Evolutionary conservation across 129 eudicot species (phyloP), one percentile per base, ranked within the genome.

Genomic region (Scalesia atractyloides): DNA sequence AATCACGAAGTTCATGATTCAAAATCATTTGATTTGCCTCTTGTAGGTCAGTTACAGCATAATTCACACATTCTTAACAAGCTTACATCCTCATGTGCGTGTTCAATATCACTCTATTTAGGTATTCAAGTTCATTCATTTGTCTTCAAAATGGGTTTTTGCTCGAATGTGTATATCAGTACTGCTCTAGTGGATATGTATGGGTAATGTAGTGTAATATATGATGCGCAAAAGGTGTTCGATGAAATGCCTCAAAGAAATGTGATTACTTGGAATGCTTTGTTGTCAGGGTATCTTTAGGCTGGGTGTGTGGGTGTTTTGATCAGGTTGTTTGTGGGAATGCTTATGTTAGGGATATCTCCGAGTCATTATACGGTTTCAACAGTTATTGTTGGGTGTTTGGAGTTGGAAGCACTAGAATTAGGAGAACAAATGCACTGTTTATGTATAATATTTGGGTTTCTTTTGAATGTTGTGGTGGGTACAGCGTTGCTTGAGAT

Each of bases 401-500:
- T 82, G 7, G 78, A 84, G 50, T 61, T 86, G 39, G 73, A 75
- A 16, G 64, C 64, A 8, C 8, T 37, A 22, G 74, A 33, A 33
- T 34, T 89, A 43, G 96, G 92, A 53, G 72, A 60, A 51, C 90
- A 84, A 51, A 67, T 84, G 56, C 90, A 86, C 13, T 72, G 85
- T 24, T 77, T 86, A 52, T 70, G 83, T 66, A 65, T 65, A 30
- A 88, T 79, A 79, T 41, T 5, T 11, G 87, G 95, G 49, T 69
- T 82, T 61, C 71, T 69, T 58, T 47, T 7, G 33, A 74, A 83
- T 62, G 76, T 80, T 56, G 82, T 76, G 72, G 92, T 81, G 33
- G 90, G 92, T 41, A 86, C 86, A 5, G 73, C 85, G 5, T 78
- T 86, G 82, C 67, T 90, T 73, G 85, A 87, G 51, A 85, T 87